phyloP scores from a whole-genome alignment of 345 rosid species.

The Heritiera littoralis region DNA sequence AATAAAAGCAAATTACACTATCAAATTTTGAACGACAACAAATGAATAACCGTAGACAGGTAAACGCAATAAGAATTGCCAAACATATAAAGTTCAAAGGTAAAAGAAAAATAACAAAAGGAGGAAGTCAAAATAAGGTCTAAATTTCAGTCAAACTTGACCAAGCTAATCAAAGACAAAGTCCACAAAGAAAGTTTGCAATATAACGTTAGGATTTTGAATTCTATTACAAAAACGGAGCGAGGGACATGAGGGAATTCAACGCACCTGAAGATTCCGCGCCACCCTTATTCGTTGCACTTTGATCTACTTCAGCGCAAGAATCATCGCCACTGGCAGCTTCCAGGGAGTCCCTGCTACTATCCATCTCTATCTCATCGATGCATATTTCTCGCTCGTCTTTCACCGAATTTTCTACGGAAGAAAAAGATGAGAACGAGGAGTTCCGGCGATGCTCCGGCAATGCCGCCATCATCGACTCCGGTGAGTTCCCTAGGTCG shows the following conservation, averaged over 20 bases:
- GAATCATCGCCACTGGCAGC: slow-evolving; percentile 16
- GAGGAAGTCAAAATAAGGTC: slow-evolving; percentile 14
- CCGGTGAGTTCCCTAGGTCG: slow-evolving; percentile 23
- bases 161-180: background rate
- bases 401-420: slow-evolving; percentile 39
- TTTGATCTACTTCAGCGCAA: slow-evolving; percentile 18
- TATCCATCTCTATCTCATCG: slow-evolving; percentile 34
- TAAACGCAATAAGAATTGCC: background rate
- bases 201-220: background rate
- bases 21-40: background rate
- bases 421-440: slow-evolving; percentile 42
- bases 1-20: background rate
- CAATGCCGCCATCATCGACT: slow-evolving; percentile 49
- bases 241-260: slow-evolving; percentile 16
- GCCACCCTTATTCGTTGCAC: slow-evolving; percentile 38
- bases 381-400: slow-evolving; percentile 42
- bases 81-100: background rate
- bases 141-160: slow-evolving; percentile 15
- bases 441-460: slow-evolving; percentile 41
- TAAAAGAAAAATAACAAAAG: background rate
- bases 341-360: slow-evolving; percentile 22
- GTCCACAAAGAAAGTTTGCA: background rate
- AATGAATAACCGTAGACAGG: background rate
- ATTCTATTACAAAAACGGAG: slow-evolving; percentile 8
- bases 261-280: slow-evolving; percentile 46